Conservation (phyloP, 306 rosid genomes). For the Trifolium fragiferum region DNA sequence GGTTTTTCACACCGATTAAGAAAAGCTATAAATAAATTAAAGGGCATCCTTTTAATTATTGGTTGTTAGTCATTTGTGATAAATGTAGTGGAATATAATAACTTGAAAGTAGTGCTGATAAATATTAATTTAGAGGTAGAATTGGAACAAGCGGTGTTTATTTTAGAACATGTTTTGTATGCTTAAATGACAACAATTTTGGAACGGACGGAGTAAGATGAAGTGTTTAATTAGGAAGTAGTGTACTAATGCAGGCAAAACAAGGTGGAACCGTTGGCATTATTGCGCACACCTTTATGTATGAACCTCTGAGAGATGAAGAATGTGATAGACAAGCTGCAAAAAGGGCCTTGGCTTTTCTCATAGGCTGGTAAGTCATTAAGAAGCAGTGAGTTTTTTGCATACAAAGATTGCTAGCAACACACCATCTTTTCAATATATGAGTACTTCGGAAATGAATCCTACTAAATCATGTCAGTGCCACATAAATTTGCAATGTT, state of each 20-base stretch:
- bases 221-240: conserved; percentile 9
- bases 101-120: neutral
- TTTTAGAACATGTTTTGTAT: neutral
- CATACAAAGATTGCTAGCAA: neutral
- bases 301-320: conserved; percentile 64
- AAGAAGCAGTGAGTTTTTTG: conserved; percentile 16
- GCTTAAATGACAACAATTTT: neutral
- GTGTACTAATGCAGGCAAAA: conserved; percentile 46
- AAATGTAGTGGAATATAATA: neutral
- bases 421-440: neutral
- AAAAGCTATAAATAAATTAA: no score
- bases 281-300: conserved; percentile 42
- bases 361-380: conserved; percentile 48
- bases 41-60: no score
- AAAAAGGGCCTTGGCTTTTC: conserved; percentile 61
- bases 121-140: neutral
- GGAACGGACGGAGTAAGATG: neutral
- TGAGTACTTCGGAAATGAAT: neutral
- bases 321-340: conserved; percentile 56
- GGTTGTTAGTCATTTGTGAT: neutral
- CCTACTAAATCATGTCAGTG: neutral
- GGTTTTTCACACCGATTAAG: neutral
- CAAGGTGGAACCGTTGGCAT: conserved; percentile 67
- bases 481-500: neutral
- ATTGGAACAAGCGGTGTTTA: neutral